Evolutionary conservation across 768 basidiomycete species (phyloP).

Genomic region (Russula sp.): DNA sequence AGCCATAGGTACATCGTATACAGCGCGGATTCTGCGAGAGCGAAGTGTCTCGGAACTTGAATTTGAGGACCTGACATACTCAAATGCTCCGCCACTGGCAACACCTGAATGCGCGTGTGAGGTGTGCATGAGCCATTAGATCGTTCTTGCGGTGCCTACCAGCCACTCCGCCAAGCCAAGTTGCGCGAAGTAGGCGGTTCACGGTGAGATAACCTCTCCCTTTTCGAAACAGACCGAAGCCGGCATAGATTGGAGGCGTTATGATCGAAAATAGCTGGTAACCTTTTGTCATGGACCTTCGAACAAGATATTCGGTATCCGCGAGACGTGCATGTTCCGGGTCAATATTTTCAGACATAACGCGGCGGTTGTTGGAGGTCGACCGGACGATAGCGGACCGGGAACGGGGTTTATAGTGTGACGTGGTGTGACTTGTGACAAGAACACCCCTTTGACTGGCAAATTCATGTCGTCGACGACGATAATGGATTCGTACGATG

Average conservation of each 20-base stretch:
- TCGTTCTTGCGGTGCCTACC: conserved; percentile 36
- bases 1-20: conserved; percentile 50
- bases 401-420: not conserved
- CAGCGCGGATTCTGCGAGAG: conserved; percentile 42
- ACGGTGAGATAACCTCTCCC: conserved; percentile 50
- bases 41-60: conserved; percentile 46
- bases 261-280: conserved; percentile 63
- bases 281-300: conserved; percentile 58
- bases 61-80: conserved; percentile 54
- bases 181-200: conserved; percentile 62
- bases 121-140: not conserved
- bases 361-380: not conserved
- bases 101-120: conserved; percentile 35
- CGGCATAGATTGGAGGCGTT: conserved; percentile 54
- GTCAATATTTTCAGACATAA: conserved; percentile 4
- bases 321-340: conserved; percentile 36
- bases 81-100: conserved; percentile 47
- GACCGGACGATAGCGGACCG: not conserved
- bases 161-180: conserved; percentile 61
- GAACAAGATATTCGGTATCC: conserved; percentile 62
- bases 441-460: conserved; percentile 3
- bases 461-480: conserved; percentile 21
- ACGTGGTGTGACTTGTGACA: not conserved
- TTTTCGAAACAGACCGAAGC: conserved; percentile 46
- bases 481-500: conserved; percentile 24